These are phyloP conservation scores for Candida boleticola DNA, from an alignment of 805 yeast genomes.

Conservation along the genomic window DNA sequence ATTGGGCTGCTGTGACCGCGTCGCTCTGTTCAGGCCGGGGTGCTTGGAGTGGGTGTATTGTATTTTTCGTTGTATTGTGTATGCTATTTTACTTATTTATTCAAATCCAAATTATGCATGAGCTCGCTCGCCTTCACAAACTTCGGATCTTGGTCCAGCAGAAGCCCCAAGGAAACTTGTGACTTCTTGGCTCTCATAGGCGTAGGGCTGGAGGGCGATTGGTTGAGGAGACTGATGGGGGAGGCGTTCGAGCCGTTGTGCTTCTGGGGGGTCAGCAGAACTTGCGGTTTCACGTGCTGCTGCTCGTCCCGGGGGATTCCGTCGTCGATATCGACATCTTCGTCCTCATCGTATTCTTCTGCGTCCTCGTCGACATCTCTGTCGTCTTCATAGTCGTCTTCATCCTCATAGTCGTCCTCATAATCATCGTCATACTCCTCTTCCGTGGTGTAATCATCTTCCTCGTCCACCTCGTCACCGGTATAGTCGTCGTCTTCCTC, in stretches of 20 bases:
- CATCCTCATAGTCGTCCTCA: slow-evolving; percentile 20
- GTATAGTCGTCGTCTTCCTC: slow-evolving; percentile 14
- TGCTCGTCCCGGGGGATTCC: too few relatives aligned
- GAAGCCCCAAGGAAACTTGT: background rate
- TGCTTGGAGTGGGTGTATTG: too few relatives aligned
- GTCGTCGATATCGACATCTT: slow-evolving; percentile 11
- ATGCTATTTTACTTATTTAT: slow-evolving; percentile 1
- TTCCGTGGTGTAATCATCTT: too few relatives aligned
- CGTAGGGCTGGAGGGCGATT: background rate
- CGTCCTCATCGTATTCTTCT: slow-evolving; percentile 15
- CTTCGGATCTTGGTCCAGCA: slow-evolving; percentile 3
- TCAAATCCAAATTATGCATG: slow-evolving; percentile 1
- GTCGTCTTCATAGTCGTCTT: slow-evolving; percentile 30
- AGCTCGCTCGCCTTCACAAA: slow-evolving; percentile 7
- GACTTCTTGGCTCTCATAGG: background rate
- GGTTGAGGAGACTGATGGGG: background rate
- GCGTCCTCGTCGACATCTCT: slow-evolving; percentile 20
- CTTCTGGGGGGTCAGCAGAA: too few relatives aligned
- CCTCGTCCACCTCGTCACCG: slow-evolving; percentile 21
- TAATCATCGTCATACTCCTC: slow-evolving; percentile 28
- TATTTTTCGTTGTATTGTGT: too few relatives aligned
- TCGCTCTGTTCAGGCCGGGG: too few relatives aligned
- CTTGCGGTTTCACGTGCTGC: too few relatives aligned
- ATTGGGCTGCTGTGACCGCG: too few relatives aligned
- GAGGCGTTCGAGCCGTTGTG: background rate